These are phyloP conservation scores for Penicillium sp. DNA, from an alignment of 2,329 filamentous ascomycete genomes.

Conservation along the genomic window DNA sequence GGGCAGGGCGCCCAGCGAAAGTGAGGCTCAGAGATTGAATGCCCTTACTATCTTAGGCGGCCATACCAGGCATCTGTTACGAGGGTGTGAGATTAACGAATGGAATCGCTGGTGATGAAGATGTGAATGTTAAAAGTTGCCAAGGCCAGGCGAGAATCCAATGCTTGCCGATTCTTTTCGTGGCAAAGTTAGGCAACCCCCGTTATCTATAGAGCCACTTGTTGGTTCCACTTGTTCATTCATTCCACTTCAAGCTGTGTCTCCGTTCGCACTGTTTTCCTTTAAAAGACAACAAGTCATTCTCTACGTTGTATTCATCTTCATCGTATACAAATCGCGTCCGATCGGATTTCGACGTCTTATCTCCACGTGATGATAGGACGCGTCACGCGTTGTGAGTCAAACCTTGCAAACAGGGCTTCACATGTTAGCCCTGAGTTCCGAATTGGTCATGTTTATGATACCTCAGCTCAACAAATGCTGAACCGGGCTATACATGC, in stretches of 20 bases:
- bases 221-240: too few relatives aligned
- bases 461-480: too few relatives aligned
- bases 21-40: background rate
- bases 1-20: background rate
- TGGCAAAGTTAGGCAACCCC: background rate
- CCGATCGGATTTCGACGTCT: background rate
- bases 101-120: background rate
- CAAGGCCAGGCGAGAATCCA: background rate
- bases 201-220: background rate
- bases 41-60: background rate
- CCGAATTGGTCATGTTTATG: background rate
- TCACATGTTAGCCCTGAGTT: background rate
- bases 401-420: conserved; percentile 6
- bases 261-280: background rate
- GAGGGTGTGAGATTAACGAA: background rate
- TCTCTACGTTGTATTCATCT: background rate
- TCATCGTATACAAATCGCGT: background rate
- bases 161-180: background rate
- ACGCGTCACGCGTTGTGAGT: background rate
- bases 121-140: conserved; percentile 1
- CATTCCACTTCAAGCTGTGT: background rate
- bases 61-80: background rate
- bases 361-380: conserved; percentile 1
- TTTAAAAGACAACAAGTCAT: background rate
- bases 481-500: background rate